These are phyloP conservation scores for Heritiera fomes DNA, from an alignment of 345 rosid genomes.

Conservation along the genomic window DNA sequence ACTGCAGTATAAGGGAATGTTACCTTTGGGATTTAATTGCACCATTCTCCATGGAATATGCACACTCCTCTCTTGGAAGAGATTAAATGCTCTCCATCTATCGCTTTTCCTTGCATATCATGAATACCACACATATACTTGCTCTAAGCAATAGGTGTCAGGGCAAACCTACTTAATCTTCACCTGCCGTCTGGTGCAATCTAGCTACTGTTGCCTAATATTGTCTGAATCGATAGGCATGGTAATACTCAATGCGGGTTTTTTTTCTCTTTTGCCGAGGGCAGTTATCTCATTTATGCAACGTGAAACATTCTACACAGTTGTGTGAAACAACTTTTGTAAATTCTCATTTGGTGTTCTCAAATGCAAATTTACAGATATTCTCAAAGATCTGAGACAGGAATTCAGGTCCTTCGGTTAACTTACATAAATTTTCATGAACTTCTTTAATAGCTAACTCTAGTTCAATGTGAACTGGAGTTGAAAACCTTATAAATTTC, in stretches of 20 bases:
- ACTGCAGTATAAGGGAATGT: neutral
- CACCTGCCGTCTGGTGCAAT: neutral
- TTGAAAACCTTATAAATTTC: neutral
- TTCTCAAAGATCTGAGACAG: neutral
- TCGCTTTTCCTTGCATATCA: neutral
- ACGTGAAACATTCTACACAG: neutral
- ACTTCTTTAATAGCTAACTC: neutral
- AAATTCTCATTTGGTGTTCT: neutral
- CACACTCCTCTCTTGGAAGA: neutral
- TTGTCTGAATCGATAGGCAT: neutral
- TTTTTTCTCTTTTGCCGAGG: too few relatives aligned
- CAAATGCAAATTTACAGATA: neutral
- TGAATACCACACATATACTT: neutral
- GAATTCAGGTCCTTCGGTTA: neutral
- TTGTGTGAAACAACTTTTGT: neutral
- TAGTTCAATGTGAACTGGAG: neutral
- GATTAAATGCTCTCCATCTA: neutral
- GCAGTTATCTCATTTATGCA: neutral
- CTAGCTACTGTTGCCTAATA: neutral
- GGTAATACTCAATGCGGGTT: neutral
- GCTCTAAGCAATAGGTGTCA: neutral
- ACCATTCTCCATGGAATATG: neutral
- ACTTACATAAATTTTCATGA: neutral
- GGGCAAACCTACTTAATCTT: neutral
- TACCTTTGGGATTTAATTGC: neutral